Percentiles rank a stretch among this genome's conserved stretches.
These are phyloP conservation scores for Chloromonas sp. DNA, from an alignment of 163 green algal genomes.

Conservation along the genomic window DNA sequence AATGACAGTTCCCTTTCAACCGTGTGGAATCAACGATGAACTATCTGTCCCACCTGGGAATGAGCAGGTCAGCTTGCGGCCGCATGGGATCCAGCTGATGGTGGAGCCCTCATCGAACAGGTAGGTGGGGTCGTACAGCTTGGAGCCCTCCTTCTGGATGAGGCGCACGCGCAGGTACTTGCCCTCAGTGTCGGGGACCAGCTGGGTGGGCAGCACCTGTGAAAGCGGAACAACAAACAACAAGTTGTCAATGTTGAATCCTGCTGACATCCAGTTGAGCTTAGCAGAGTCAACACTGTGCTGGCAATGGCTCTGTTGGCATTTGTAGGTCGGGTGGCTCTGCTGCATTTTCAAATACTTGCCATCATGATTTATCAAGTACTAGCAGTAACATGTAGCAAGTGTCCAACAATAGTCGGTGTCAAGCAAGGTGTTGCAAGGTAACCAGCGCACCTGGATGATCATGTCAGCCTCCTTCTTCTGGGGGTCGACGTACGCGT, in stretches of 20 bases:
- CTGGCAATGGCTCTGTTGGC: too few relatives aligned
- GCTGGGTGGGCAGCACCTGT: constrained; percentile 97
- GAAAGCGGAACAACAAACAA: background rate
- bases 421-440: too few relatives aligned
- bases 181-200: constrained; percentile 97
- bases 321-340: too few relatives aligned
- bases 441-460: constrained; percentile 67
- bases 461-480: constrained; percentile 97
- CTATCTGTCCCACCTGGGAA: constrained; percentile 65
- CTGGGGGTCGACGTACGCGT: constrained; percentile 97
- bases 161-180: constrained; percentile 97
- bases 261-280: too few relatives aligned
- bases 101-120: constrained; percentile 98
- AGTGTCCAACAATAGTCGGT: too few relatives aligned
- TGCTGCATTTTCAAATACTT: too few relatives aligned
- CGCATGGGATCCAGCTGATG: constrained; percentile 98
- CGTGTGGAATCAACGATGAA: too few relatives aligned
- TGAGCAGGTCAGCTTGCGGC: constrained; percentile 98
- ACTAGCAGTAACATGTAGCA: too few relatives aligned
- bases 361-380: too few relatives aligned
- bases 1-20: too few relatives aligned
- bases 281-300: too few relatives aligned
- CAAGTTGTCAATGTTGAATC: too few relatives aligned
- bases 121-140: constrained; percentile 89
- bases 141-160: constrained; percentile 97